Conservation (phyloP, 805 yeast species). For the Cephaloascus fragrans region DNA sequence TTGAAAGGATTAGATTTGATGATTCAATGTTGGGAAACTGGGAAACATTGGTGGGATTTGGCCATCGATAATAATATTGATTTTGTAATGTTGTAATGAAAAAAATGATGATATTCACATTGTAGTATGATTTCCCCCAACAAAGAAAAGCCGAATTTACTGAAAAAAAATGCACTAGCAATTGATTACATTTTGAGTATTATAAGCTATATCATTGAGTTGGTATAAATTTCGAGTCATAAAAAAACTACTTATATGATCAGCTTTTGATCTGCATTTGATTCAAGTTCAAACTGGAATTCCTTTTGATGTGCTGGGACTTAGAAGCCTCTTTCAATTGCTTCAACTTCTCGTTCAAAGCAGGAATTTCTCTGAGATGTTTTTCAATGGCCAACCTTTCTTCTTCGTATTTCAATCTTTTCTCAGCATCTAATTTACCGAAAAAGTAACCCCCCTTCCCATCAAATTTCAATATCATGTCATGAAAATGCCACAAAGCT, state of each 20-base stretch:
- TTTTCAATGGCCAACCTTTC: slow-evolving; percentile 66
- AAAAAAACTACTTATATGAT: no score
- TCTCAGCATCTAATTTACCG: slow-evolving; percentile 58
- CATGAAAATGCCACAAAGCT: slow-evolving; percentile 88
- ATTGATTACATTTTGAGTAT: no score
- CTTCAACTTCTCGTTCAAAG: slow-evolving; percentile 53
- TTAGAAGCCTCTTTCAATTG: slow-evolving; percentile 48
- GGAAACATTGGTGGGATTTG: slow-evolving; percentile 42
- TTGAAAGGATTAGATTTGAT: slow-evolving; percentile 36
- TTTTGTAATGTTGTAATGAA: slow-evolving; percentile 28
- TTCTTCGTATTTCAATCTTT: slow-evolving; percentile 66
- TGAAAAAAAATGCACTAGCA: no score
- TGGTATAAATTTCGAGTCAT: no score
- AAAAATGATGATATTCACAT: no score
- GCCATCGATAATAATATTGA: slow-evolving; percentile 31
- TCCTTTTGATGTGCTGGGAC: slow-evolving; percentile 22
- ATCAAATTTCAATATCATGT: slow-evolving; percentile 71
- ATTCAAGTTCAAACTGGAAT: not conserved
- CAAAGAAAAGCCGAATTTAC: no score
- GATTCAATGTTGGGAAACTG: slow-evolving; percentile 43
- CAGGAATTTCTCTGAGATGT: slow-evolving; percentile 60
- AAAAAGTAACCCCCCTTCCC: slow-evolving; percentile 67
- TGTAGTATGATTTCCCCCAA: no score
- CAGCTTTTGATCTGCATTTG: no score
- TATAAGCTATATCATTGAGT: no score